Base-by-base conservation (phyloP, 768 basidiomycete species). In the Crepidotus variabilis region DNA sequence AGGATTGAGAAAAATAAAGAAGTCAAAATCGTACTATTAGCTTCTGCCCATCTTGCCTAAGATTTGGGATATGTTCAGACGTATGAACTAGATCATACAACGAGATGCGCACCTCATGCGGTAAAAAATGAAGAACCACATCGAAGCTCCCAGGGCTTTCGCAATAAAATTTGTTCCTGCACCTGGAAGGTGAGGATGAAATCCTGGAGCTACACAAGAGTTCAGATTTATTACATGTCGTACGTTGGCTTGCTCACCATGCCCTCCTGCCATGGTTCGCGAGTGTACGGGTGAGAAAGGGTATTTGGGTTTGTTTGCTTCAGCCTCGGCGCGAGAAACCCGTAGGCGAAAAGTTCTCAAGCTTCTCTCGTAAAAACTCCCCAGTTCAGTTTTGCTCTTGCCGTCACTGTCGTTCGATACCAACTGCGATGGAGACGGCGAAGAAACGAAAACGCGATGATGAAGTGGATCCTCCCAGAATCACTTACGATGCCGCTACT, bases 81-180 rank as follows among this genome's bases (percentile, higher is more conserved):
- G 6, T 16, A 60, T 24, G 51, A 28, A 45, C 5, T 50, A 24
- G 50, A 55, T 51, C 56, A 22, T n/a, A 51, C 32, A 18, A 23
- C 36, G 8, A 10, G 33, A 33, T 48, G 78, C 88, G 67, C 65
- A 96, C 94, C 93, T 80, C 61, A 90, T 88, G 55, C 94, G 86
- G 74, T 95, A 97, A 78, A 97, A 96, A 69, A 97, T 94, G 78
- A 94, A 97, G 84, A 96, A 96, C 94, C 94, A 97, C 94, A 97
- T 96, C 22, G 86, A 83, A 33, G 94, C 94, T 50, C 94, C 94
- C 47, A 97, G 77, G 58, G 84, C 85, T 72, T 94, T 94, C 23
- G 89, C 82, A 28, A 95, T 78, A 69, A 92, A 84, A 57, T 81
- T 83, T 72, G 94, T 85, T 65, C 78, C 83, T 65, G 84, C 78